Evolutionary conservation across 192 early-diverging fungal species (phyloP).

Genomic region (Coemansia sp.): DNA sequence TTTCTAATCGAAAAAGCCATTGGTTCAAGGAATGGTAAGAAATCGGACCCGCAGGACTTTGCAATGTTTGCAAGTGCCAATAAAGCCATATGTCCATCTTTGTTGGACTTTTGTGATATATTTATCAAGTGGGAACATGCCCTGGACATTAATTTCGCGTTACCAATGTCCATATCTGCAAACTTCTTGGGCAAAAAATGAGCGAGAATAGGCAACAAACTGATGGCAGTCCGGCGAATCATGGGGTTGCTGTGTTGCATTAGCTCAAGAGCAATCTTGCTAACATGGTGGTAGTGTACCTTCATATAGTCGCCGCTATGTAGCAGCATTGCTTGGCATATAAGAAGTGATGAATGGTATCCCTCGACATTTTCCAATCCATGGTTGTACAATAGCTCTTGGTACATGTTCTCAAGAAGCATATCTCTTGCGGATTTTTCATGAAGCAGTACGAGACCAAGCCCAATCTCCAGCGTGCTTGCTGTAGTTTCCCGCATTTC

Average conservation of each 20-base stretch:
- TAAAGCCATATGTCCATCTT: slow-evolving; percentile 61
- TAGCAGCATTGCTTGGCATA: slow-evolving; percentile 71
- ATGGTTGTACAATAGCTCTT: slow-evolving; percentile 77
- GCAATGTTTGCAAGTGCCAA: slow-evolving; percentile 82
- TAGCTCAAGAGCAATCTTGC: slow-evolving; percentile 71
- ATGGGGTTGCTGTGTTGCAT: slow-evolving; percentile 75
- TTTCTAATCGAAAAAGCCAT: slow-evolving; percentile 75
- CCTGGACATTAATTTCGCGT: slow-evolving; percentile 62
- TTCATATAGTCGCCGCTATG: slow-evolving; percentile 85
- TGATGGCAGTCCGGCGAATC: slow-evolving; percentile 77
- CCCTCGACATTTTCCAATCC: slow-evolving; percentile 69
- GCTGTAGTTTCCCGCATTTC: slow-evolving; percentile 80
- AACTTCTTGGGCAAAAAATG: slow-evolving; percentile 72
- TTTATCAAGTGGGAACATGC: slow-evolving; percentile 74
- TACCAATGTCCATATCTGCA: slow-evolving; percentile 26
- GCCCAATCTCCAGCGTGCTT: slow-evolving; percentile 73
- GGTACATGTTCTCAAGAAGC: slow-evolving; percentile 77
- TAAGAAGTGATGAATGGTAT: slow-evolving; percentile 82
- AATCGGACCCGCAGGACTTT: slow-evolving; percentile 72
- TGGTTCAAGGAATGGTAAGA: slow-evolving; percentile 73
- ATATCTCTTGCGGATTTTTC: slow-evolving; percentile 61
- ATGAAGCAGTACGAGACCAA: slow-evolving; percentile 78
- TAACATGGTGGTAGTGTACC: slow-evolving; percentile 67
- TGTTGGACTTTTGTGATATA: slow-evolving; percentile 65
- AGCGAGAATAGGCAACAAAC: slow-evolving; percentile 79